These are phyloP conservation scores for Hemileccinum rubropunctum DNA, from an alignment of 768 basidiomycete species.

Conservation along the genomic window DNA sequence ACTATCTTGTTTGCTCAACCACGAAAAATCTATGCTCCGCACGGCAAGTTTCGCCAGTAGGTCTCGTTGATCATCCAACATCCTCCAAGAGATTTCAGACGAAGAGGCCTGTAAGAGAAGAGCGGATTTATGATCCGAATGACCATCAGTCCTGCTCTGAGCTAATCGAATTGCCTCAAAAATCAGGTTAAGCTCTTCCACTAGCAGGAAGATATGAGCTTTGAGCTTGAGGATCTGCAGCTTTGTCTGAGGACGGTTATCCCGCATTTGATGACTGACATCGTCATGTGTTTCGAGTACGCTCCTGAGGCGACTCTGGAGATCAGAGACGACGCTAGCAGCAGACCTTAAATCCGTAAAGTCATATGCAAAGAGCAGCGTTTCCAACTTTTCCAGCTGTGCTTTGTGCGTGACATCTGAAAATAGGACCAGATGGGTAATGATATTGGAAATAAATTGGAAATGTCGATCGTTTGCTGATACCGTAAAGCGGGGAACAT, in stretches of 20 bases:
- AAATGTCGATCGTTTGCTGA: conserved; percentile 82
- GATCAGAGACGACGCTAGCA: conserved; percentile 63
- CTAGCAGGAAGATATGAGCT: conserved; percentile 67
- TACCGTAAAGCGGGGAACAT: conserved; percentile 85
- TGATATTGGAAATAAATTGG: conserved; percentile 79
- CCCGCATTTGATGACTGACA: conserved; percentile 34
- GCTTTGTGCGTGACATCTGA: conserved; percentile 82
- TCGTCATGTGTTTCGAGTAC: conserved; percentile 51
- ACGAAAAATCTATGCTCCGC: conserved; percentile 71
- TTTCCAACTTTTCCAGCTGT: conserved; percentile 75
- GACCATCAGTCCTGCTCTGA: conserved; percentile 69
- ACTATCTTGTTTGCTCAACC: conserved; percentile 85
- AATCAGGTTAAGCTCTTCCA: conserved; percentile 77
- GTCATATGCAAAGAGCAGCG: conserved; percentile 83
- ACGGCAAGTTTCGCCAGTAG: conserved; percentile 86
- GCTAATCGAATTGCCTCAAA: conserved; percentile 86
- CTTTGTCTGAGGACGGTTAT: conserved; percentile 38
- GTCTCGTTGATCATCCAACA: conserved; percentile 72
- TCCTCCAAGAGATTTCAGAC: conserved; percentile 86
- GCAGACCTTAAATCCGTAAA: conserved; percentile 74
- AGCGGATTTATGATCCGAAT: conserved; percentile 73
- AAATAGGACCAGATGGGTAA: conserved; percentile 86
- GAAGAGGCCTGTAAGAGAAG: conserved; percentile 79
- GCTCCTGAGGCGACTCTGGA: conserved; percentile 72
- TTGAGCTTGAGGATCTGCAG: conserved; percentile 64